These are phyloP conservation scores for Saccharomyces mikatae DNA, from an alignment of 805 yeast genomes.

Conservation along the genomic window DNA sequence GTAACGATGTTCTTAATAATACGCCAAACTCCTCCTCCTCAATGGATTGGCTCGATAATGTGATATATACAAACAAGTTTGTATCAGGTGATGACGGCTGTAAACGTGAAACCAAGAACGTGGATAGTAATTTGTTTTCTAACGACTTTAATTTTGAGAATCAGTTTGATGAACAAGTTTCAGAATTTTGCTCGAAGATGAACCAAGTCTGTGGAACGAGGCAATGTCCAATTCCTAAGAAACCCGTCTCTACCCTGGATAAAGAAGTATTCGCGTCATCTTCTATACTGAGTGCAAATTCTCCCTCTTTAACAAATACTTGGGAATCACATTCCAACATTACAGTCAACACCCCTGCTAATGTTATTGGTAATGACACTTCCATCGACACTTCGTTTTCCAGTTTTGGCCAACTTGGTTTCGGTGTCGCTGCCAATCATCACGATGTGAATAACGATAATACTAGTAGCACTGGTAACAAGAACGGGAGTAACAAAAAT, in stretches of 20 bases:
- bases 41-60: slow-evolving; percentile 10
- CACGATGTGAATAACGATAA: slow-evolving; percentile 5
- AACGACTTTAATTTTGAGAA: slow-evolving; percentile 33
- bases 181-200: slow-evolving; percentile 68
- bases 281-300: slow-evolving; percentile 1
- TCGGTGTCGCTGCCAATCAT: slow-evolving; percentile 1
- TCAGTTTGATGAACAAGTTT: slow-evolving; percentile 60
- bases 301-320: slow-evolving; percentile 4
- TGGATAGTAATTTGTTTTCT: slow-evolving; percentile 12
- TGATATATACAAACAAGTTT: slow-evolving; percentile 13
- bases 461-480: neutral
- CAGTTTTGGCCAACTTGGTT: slow-evolving; percentile 15
- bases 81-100: slow-evolving; percentile 15
- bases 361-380: neutral
- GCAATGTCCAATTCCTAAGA: slow-evolving; percentile 53
- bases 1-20: neutral
- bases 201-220: slow-evolving; percentile 78
- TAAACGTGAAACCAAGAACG: slow-evolving; percentile 9
- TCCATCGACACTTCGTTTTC: slow-evolving; percentile 3
- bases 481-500: slow-evolving; percentile 2
- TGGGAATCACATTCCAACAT: slow-evolving; percentile 5
- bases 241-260: neutral
- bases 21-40: slow-evolving; percentile 5
- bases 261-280: neutral
- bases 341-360: neutral